Evolutionary conservation across 2,329 filamentous ascomycete species (phyloP), one percentile per base, ranked within the genome.

Genomic region (Cadophora luteo-olivacea): DNA sequence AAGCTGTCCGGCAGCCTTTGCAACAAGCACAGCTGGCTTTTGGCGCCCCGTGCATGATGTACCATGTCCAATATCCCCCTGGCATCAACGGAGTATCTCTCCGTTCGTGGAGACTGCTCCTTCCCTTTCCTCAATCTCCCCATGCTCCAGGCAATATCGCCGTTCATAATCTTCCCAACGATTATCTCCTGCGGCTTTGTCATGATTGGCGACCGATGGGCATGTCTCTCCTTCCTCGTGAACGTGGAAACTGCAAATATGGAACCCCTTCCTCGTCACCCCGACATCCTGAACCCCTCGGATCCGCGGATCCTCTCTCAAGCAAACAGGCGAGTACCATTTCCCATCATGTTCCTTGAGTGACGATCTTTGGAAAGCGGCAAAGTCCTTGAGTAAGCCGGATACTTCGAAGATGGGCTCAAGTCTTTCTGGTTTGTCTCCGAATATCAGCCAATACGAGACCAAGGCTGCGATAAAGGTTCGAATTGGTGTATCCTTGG

Each of bases 371-470:
- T 66, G 57, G 14, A 55, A 66, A 9, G 19, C 9, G 9, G 48
- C 48, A 45, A 66, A 66, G 5, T 66, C 65, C 24, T 57, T 48
- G 32, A 66, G n/a, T 14, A 66, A 66, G 1, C 33, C 65, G 16
- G 49, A 38, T 5, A 66, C 33, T 38, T 41, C 51, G 48, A 66
- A 66, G 3, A 55, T 55, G 7, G 32, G 48, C n/a, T 62, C 65
- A 6, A 62, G 16, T 12, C 58, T 41, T 24, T 57, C 49, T 3
- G 33, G 54, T 24, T 29, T 63, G 19, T 52, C 22, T 33, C 61
- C 61, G 52, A 63, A 63, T 22, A 63, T 63, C 32, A 52, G 11
- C n/a, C 58, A 14, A 25, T 57, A 61, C 19, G 58, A 66, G 3
- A 54, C 65, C 32, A 66, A 33, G 1, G 65, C 57, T 4, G 58